phyloP scores from a whole-genome alignment of 306 rosid genomes.

The Albizia julibrissin region DNA sequence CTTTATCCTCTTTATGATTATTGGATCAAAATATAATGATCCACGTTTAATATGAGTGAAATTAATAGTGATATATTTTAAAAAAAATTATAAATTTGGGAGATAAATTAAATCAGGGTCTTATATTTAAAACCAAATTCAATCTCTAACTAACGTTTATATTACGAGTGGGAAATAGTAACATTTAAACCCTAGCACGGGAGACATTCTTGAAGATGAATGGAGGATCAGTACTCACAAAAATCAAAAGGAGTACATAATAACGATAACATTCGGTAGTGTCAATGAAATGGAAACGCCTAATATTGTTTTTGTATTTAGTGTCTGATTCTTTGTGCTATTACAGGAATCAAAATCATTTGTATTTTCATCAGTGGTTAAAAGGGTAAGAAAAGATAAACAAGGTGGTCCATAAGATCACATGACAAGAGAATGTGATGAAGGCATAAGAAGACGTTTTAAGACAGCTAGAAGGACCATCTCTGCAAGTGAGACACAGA shows the following conservation, averaged over 20 bases:
- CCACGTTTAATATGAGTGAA: background rate
- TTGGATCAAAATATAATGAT: too few relatives aligned
- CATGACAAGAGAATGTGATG: conserved; percentile 14
- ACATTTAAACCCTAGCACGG: background rate
- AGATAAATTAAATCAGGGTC: too few relatives aligned
- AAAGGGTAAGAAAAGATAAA: background rate
- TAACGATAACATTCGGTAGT: background rate
- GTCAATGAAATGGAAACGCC: background rate
- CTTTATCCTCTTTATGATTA: too few relatives aligned
- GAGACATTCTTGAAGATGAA: background rate
- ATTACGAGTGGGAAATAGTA: too few relatives aligned
- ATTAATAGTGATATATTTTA: too few relatives aligned
- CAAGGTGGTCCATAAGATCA: conserved; percentile 35
- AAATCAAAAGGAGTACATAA: background rate
- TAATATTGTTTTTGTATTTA: background rate
- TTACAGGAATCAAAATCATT: background rate
- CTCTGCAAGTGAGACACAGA: conserved; percentile 22
- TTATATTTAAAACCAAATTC: too few relatives aligned
- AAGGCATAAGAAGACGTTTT: conserved; percentile 40
- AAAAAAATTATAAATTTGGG: too few relatives aligned
- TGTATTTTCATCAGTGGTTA: background rate
- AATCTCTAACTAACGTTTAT: too few relatives aligned
- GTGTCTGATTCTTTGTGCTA: background rate
- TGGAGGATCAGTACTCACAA: background rate
- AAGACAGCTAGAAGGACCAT: conserved; percentile 42